Percentiles rank a stretch among this genome's conserved stretches.
Conservation (phyloP, 345 rosid genomes). For the Corymbia maculata region DNA sequence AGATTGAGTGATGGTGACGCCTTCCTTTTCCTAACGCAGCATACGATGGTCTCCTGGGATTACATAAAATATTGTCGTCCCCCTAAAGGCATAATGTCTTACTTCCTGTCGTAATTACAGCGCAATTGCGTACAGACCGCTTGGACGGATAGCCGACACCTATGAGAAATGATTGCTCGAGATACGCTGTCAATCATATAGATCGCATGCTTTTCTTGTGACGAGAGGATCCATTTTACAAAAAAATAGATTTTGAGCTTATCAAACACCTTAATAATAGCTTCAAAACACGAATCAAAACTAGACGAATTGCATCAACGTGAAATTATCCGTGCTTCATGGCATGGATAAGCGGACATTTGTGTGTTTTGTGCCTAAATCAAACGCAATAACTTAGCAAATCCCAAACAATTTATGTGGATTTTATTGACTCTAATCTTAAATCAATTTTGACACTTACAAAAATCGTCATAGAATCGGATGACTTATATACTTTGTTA, state of each 20-base stretch:
- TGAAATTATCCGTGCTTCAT: not conserved
- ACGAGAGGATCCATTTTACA: not conserved
- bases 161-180: not conserved
- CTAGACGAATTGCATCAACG: not conserved
- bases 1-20: not conserved
- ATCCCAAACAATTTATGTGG: not conserved
- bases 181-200: not conserved
- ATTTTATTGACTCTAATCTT: not conserved
- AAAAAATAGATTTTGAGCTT: not conserved
- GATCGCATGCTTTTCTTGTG: not conserved
- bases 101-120: not conserved
- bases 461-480: not conserved
- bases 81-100: not conserved
- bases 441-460: not conserved
- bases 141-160: not conserved
- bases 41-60: not conserved
- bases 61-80: not conserved
- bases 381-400: not conserved
- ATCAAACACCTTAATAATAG: not conserved
- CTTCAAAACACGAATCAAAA: not conserved
- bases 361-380: not conserved
- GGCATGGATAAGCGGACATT: not conserved
- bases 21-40: not conserved
- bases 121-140: not conserved
- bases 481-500: not conserved